A percentile compares a stretch with the other conserved stretches of the same genome.
Conservation (phyloP, 2,329 filamentous ascomycete genomes). For the Raffaelea albimanens region DNA sequence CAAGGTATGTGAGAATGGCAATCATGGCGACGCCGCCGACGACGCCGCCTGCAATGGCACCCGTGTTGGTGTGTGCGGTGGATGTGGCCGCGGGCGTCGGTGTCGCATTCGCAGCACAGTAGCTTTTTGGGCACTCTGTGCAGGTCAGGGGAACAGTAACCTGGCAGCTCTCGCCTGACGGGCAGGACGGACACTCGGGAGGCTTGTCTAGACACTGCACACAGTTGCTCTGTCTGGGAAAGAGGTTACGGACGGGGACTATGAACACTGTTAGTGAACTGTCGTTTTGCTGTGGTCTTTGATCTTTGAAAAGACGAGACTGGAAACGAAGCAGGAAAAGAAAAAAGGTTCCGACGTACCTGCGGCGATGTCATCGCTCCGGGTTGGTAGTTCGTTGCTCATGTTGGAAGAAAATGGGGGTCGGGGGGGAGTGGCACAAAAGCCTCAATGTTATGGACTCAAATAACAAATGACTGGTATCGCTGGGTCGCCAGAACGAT, state of each 20-base stretch:
- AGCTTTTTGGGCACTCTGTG: slow-evolving; percentile 34
- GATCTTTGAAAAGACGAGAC: too few relatives aligned
- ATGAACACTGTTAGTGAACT: background rate
- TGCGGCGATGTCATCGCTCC: too few relatives aligned
- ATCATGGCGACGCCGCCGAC: slow-evolving; percentile 73
- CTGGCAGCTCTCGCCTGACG: slow-evolving; percentile 30
- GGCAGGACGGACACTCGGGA: slow-evolving; percentile 37
- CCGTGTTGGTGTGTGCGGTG: slow-evolving; percentile 53
- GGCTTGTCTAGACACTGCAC: slow-evolving; percentile 32
- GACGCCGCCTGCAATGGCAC: slow-evolving; percentile 86
- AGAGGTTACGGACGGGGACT: slow-evolving; percentile 21
- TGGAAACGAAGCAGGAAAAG: too few relatives aligned
- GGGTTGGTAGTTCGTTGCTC: too few relatives aligned
- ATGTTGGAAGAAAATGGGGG: too few relatives aligned
- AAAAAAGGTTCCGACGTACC: too few relatives aligned
- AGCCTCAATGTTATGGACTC: too few relatives aligned
- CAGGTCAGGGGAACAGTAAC: slow-evolving; percentile 36
- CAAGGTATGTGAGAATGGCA: slow-evolving; percentile 63
- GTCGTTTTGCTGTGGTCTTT: too few relatives aligned
- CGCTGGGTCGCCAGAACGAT: too few relatives aligned
- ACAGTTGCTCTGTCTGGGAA: slow-evolving; percentile 32
- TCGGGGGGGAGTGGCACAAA: too few relatives aligned
- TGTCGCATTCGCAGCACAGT: slow-evolving; percentile 28
- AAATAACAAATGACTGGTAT: too few relatives aligned
- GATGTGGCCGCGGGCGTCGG: slow-evolving; percentile 13